Evolutionary conservation across 2,329 filamentous ascomycete species (phyloP), one percentile per base, ranked within the genome.

Genomic region (Truncatella angustata): DNA sequence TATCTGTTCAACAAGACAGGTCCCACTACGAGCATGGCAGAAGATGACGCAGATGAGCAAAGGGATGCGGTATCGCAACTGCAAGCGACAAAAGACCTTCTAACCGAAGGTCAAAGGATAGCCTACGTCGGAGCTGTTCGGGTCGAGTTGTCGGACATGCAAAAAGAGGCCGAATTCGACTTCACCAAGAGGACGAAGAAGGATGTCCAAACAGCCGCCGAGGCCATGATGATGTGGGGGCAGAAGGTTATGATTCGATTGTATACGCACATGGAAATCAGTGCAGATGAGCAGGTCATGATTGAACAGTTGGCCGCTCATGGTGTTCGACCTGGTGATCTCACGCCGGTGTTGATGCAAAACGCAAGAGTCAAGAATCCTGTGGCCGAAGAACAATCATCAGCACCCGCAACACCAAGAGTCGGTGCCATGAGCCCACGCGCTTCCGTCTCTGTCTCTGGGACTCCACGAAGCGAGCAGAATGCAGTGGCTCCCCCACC

Each of bases 201-300:
- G 68, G 75, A 85, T 39, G 68, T 91, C 10, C 78, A 82, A 26
- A 73, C 87, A 55, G 83, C 88, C 0, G 74, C 85, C 10, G 94
- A 97, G 68, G 82, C 86, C 32, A 87, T 90, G 74, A 88, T 88
- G 70, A 97, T 97, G 88, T 99, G 93, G 93, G 86, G 89, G 52
- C 94, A 99, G 69, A 95, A 95, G 74, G 96, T 96, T 81, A 99
- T 99, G 92, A 85, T 97, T 54, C 85, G 93, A 21, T 70, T 99
- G 11, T 99, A 97, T 68, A 77, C 84, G 11, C 94, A 99, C 70
- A 99, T 99, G 94, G 94, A 99, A 54, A 95, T 99, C 63, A 91
- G 86, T 64, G 77, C 87, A 20, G 86, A 83, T 12, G 94, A 99
- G 71, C 94, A 99, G 74, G 78, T 99, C 68, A 99, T 99, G 94